Evolutionary conservation across 2,329 filamentous ascomycete genomes (phyloP).

Genomic region (Xylariaceae sp.): DNA sequence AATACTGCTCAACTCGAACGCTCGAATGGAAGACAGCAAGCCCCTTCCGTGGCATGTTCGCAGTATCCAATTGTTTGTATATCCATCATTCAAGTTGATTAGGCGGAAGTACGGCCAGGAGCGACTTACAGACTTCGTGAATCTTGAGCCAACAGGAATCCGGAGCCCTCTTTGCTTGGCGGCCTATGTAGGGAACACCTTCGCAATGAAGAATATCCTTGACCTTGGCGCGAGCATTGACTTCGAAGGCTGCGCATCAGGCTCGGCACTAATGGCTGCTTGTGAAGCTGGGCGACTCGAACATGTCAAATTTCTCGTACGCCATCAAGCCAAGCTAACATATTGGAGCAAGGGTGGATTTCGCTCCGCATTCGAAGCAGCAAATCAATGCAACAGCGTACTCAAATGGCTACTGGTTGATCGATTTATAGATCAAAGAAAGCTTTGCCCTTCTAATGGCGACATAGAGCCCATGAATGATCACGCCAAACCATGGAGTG

Average conservation of each 20-base stretch:
- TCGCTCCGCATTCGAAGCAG: conserved; percentile 2
- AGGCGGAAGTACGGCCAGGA: too few species aligned
- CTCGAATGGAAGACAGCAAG: too few species aligned
- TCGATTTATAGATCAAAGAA: conserved; percentile 6
- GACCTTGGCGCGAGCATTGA: conserved; percentile 9
- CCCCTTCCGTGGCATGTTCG: too few species aligned
- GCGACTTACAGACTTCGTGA: too few species aligned
- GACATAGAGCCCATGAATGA: background rate
- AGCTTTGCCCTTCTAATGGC: background rate
- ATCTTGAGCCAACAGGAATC: too few species aligned
- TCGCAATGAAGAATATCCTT: conserved; percentile 2
- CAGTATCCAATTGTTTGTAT: too few species aligned
- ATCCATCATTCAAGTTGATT: too few species aligned
- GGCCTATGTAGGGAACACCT: conserved; percentile 1
- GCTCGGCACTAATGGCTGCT: conserved; percentile 3
- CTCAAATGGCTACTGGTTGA: conserved; percentile 5
- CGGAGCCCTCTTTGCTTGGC: conserved; percentile 10
- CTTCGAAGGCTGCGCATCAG: conserved; percentile 9
- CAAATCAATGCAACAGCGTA: conserved; percentile 5
- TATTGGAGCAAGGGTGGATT: conserved; percentile 4
- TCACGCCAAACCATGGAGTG: background rate
- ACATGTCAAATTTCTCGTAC: conserved; percentile 3
- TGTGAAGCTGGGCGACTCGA: background rate
- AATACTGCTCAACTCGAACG: too few species aligned
- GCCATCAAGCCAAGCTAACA: conserved; percentile 3